Evolutionary conservation across 192 early-diverging fungal species (phyloP), one percentile per base, ranked within the genome.

Genomic region (Umbelopsis vinacea): DNA sequence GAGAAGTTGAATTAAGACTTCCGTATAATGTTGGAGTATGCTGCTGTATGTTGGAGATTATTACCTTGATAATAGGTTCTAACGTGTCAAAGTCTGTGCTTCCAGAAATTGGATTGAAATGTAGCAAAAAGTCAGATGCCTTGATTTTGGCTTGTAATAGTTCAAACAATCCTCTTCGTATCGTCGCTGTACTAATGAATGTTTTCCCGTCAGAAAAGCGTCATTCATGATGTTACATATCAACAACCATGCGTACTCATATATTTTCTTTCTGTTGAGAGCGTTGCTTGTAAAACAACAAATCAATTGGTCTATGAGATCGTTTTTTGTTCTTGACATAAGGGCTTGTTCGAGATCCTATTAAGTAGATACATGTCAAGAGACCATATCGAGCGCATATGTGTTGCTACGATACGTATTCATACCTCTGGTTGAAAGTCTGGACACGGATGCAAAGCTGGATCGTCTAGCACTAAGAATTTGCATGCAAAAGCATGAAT

Each of bases 21-120:
- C 29, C 45, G 17, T 23, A 69, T 46, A 45, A 8, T n/a, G 48
- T 17, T n/a, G 15, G n/a, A 12, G 29, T 17, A 43, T n/a, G 14
- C 5, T n/a, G 1, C 15, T 60, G 26, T 35, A 3, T 6, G 17
- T 29, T 37, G 15, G 19, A 29, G 15, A 22, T 37, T 22, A 55
- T 29, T 79, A 79, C 77, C 66, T 79, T 79, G 23, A 71, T 29
- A n/a, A 57, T 40, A 23, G 69, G 60, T 15, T 70, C 66, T 6
- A 79, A 38, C 14, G 23, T 17, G 45, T 70, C 11, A 46, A 79
- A 79, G 23, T 71, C 66, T 6, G 15, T 47, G 40, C 22, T 7
- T 23, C 55, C 37, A 3, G 52, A 14, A 14, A 79, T 37, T 19
- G 77, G 77, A 60, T 79, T 79, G n/a, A 37, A n/a, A n/a, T 38